Base-by-base conservation (phyloP, 495 filamentous ascomycete species). In the Penicillium waksmanii region DNA sequence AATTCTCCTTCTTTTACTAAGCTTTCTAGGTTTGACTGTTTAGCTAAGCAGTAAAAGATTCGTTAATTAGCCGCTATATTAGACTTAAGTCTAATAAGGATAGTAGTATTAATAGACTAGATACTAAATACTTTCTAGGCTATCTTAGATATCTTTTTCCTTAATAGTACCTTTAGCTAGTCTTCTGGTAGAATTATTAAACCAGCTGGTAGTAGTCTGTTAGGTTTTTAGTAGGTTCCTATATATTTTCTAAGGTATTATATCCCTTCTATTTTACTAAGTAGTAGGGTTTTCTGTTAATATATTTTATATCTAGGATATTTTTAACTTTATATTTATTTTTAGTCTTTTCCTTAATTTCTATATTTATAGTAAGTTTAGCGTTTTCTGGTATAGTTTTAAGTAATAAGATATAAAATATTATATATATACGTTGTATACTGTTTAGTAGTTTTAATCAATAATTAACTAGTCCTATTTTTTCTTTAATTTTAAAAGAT, bases 401-500 rank as follows among this genome's bases (percentile, higher is more conserved):
- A n/a, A n/a, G n/a, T n/a, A n/a, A n/a, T n/a, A n/a, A n/a, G n/a
- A n/a, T n/a, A n/a, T n/a, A n/a, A n/a, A 57, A n/a, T n/a, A n/a
- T n/a, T 21, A 21, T 11, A 40, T 58, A 43, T 2, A 63, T 53
- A 43, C 5, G 11, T 35, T 40, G 11, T 31, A 63, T 55, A 35
- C 25, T 58, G 23, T 34, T 36, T 35, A 15, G 36, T 55, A 63
- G 36, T n/a, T 52, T 52, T 44, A 63, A 21, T 6, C 12, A 15
- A 44, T 63, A 63, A 55, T 58, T 58, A 27, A 55, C 12, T 36
- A 13, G 35, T 58, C 51, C 43, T 23, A 52, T 15, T 52, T 63
- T 63, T 51, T 63, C 31, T 21, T 54, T 10, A 15, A 62, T 62
- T 35, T 40, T 35, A 7, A 57, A 62, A 49, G 47, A 49, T 62